Base-by-base conservation (phyloP, 768 basidiomycete genomes). In the Russula emetica region DNA sequence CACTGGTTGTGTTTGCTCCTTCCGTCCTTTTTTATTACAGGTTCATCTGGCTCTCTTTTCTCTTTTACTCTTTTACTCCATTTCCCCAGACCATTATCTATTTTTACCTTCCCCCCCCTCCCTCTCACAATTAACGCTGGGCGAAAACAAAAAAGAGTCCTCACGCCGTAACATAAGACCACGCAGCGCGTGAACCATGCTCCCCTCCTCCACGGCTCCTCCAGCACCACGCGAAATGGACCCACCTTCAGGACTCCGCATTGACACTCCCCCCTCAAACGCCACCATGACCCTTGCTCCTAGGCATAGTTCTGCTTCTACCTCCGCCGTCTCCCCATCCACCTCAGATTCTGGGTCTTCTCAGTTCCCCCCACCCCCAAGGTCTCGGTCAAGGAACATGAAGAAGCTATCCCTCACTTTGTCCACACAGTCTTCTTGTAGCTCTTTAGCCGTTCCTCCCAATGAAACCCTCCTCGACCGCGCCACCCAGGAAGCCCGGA, bases 391-490 rank as follows among this genome's bases (percentile, higher is more conserved):
- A 65, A 80, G 85, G 73, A 91, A 90, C 73, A 84, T 87, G 82
- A 92, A 90, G 79, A 84, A 85, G 67, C 76, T 91, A 9, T 90
- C 87, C 32, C 82, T 91, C 56, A 81, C 82, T 61, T 81, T 89
- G 13, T 84, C 85, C 6, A 79, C 84, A 34, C 78, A 82, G 66
- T 82, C 85, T 16, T 87, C 87, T 42, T 72, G 78, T 42, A 78
- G 75, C 68, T 85, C 84, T 36, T 78, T 82, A 61, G 75, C 78
- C 59, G 69, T 79, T 52, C 71, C 77, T 28, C 58, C 73, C 49
- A 75, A 73, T 71, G 63, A 71, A 66, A 69, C 71, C 42, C 74
- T 72, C 44, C 73, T 67, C 40, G 75, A 76, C 36, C 69, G 70
- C 7, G 66, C 72, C 50, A 68, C 69, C 14, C 52, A 71, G 26